These are phyloP conservation scores for Harringtonia aguacate DNA, from an alignment of 2,329 filamentous ascomycete species.

Conservation along the genomic window DNA sequence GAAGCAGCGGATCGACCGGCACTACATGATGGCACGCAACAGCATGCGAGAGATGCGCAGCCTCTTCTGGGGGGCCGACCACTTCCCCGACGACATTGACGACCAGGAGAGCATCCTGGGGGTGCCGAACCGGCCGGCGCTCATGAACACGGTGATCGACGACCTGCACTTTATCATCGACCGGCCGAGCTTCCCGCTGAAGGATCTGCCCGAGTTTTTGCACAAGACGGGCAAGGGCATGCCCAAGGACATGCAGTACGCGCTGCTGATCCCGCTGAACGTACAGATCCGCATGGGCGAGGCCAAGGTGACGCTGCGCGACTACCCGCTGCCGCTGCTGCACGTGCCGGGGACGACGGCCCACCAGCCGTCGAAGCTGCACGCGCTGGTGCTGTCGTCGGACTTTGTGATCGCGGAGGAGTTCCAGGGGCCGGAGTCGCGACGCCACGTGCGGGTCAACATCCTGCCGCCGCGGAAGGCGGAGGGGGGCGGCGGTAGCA, in stretches of 20 bases:
- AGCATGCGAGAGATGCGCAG: slow-evolving; percentile 71
- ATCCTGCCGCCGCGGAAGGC: slow-evolving; percentile 63
- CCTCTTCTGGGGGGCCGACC: slow-evolving; percentile 72
- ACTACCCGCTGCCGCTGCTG: slow-evolving; percentile 86
- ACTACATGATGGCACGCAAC: slow-evolving; percentile 56
- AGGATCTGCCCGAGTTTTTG: slow-evolving; percentile 73
- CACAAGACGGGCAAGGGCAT: slow-evolving; percentile 93
- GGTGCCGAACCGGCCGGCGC: slow-evolving; percentile 71
- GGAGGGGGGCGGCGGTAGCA: slow-evolving; percentile 39
- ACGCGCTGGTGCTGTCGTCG: slow-evolving; percentile 73
- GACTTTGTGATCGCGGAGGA: slow-evolving; percentile 97
- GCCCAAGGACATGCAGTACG: slow-evolving; percentile 83
- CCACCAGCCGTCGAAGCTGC: slow-evolving; percentile 66
- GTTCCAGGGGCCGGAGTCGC: slow-evolving; percentile 70
- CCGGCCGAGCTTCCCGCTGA: slow-evolving; percentile 82
- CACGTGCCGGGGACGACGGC: slow-evolving; percentile 78
- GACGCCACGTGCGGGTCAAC: slow-evolving; percentile 68
- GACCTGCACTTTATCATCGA: slow-evolving; percentile 81
- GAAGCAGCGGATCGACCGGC: slow-evolving; percentile 80
- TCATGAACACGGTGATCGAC: slow-evolving; percentile 70
- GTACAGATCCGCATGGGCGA: slow-evolving; percentile 86
- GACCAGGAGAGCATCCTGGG: slow-evolving; percentile 79
- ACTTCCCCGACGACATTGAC: slow-evolving; percentile 69
- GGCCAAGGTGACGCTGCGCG: slow-evolving; percentile 71
- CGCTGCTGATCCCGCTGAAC: slow-evolving; percentile 80